Evolutionary conservation across 2,329 filamentous ascomycete species (phyloP).

Genomic region (Boeremia exigua): DNA sequence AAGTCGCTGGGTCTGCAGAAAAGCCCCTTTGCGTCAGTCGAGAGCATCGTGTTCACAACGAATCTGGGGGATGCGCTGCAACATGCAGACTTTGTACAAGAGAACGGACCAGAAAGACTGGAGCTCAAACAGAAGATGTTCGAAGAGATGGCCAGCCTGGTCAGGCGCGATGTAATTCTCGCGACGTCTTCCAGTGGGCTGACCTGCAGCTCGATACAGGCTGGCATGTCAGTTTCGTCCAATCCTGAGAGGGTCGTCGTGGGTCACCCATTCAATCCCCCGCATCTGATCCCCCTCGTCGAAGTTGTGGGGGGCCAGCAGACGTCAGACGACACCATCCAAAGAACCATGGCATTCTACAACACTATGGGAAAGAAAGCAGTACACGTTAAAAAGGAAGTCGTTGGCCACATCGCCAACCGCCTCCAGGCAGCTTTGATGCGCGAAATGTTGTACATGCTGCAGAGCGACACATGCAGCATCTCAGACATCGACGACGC

Average conservation of each 20-base stretch:
- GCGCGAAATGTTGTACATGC: constrained; percentile 23
- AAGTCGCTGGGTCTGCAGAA: constrained; percentile 16
- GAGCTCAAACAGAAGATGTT: constrained; percentile 51
- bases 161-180: constrained; percentile 46
- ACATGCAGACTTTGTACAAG: constrained; percentile 45
- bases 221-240: constrained; percentile 5
- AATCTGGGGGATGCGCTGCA: constrained; percentile 15
- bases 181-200: constrained; percentile 51
- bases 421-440: constrained; percentile 48
- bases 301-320: constrained; percentile 48
- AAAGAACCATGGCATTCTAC: constrained; percentile 49
- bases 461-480: constrained; percentile 20
- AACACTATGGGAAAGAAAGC: constrained; percentile 50
- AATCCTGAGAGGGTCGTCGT: constrained; percentile 43
- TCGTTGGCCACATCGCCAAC: constrained; percentile 54
- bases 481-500: constrained; percentile 26
- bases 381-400: constrained; percentile 41
- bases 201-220: constrained; percentile 41
- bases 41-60: constrained; percentile 20
- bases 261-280: constrained; percentile 58
- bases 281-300: constrained; percentile 56
- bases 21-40: constrained; percentile 4
- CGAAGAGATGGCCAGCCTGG: constrained; percentile 39
- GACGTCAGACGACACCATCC: constrained; percentile 30
- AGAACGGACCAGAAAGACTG: constrained; percentile 51